Conservation (phyloP, 495 filamentous ascomycete species). For the Lophium mytilinum region DNA sequence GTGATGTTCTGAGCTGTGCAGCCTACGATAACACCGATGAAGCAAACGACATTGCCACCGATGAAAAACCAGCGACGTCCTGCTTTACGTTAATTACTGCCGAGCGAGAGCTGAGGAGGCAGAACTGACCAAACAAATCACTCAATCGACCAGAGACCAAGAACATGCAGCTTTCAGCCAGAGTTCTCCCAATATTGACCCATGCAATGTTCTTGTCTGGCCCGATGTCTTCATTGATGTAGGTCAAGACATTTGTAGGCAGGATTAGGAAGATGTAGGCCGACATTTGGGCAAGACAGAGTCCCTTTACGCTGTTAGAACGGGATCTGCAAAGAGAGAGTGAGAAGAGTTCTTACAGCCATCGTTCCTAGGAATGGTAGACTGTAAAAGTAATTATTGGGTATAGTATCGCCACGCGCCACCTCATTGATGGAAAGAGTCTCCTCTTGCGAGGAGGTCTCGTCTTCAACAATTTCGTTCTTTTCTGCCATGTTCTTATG, state of each 20-base stretch:
- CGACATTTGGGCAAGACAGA: conserved; percentile 10
- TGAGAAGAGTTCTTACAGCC: not conserved
- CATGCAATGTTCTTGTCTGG: conserved; percentile 8
- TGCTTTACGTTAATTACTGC: not conserved
- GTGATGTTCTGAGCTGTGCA: conserved; percentile 22
- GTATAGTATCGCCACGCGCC: conserved; percentile 4
- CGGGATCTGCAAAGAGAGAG: not conserved
- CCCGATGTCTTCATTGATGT: conserved; percentile 14
- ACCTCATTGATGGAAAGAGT: conserved; percentile 9
- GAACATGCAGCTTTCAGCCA: conserved; percentile 1
- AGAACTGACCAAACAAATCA: conserved; percentile 8
- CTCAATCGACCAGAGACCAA: conserved; percentile 4
- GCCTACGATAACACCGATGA: conserved; percentile 27
- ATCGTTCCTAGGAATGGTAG: conserved; percentile 6
- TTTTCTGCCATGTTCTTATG: conserved; percentile 2
- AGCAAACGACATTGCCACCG: conserved; percentile 12
- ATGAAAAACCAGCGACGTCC: conserved; percentile 27
- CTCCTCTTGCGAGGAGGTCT: not conserved
- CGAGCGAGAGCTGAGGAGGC: not conserved
- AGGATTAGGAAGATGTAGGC: conserved; percentile 15
- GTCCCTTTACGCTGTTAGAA: conserved; percentile 1
- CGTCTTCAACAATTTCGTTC: not conserved
- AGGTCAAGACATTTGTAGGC: conserved; percentile 9
- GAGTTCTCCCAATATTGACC: conserved; percentile 11
- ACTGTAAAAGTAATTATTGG: conserved; percentile 8